Conservation (phyloP, 1,284 basidiomycete genomes). For the Lignosus rhinocerotis region DNA sequence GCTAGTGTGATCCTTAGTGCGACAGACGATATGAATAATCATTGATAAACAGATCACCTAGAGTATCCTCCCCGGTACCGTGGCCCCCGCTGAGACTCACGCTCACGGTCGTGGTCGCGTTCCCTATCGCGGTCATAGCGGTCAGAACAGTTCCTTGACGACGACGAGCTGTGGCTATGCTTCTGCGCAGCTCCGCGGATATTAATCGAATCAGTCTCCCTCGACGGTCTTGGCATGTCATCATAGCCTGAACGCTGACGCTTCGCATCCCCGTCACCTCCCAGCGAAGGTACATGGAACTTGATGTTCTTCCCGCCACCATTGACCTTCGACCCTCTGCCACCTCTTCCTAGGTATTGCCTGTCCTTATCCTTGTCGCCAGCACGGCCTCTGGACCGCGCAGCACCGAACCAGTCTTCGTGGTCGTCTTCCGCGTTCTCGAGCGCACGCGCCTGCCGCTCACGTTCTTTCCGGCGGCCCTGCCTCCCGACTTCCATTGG, state of each 20-base stretch:
- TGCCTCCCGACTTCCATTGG: slow-evolving; percentile 66
- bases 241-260: slow-evolving; percentile 23
- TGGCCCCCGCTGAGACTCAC: slow-evolving; percentile 25
- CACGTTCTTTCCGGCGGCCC: slow-evolving; percentile 59
- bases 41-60: slow-evolving; percentile 17
- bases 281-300: slow-evolving; percentile 37
- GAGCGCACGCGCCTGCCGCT: slow-evolving; percentile 47
- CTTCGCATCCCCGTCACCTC: slow-evolving; percentile 18
- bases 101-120: slow-evolving; percentile 9
- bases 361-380: slow-evolving; percentile 7
- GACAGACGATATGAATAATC: not conserved
- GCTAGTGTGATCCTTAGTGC: not conserved
- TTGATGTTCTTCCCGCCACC: slow-evolving; percentile 33
- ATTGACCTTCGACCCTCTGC: slow-evolving; percentile 3
- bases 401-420: slow-evolving; percentile 63
- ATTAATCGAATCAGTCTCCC: slow-evolving; percentile 33
- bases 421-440: slow-evolving; percentile 48
- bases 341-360: slow-evolving; percentile 3
- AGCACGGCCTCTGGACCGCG: slow-evolving; percentile 12
- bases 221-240: slow-evolving; percentile 28
- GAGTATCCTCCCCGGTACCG: slow-evolving; percentile 33
- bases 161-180: slow-evolving; percentile 23
- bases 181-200: slow-evolving; percentile 29
- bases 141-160: slow-evolving; percentile 17
- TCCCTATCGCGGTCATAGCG: slow-evolving; percentile 19